These are phyloP conservation scores for Haplosporangium sp. DNA, from an alignment of 371 early-diverging fungal species.

Conservation along the genomic window DNA sequence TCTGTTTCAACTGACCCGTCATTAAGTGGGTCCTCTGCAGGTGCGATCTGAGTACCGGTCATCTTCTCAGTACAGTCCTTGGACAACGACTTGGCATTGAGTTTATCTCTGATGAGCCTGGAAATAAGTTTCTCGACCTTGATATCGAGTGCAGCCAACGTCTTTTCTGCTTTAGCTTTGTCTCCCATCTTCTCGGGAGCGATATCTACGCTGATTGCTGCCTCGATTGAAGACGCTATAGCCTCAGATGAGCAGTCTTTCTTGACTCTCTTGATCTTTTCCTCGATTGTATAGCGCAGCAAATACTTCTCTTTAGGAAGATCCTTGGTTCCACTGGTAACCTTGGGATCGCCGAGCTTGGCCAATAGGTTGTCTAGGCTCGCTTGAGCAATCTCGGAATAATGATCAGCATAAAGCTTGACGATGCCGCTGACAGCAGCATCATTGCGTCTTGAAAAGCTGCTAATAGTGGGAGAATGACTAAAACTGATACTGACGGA, in stretches of 20 bases:
- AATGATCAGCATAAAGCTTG: constrained; percentile 34
- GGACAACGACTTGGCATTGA: constrained; percentile 46
- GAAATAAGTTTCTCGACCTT: constrained; percentile 17
- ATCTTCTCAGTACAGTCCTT: constrained; percentile 55
- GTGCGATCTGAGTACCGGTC: constrained; percentile 40
- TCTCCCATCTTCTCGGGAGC: constrained; percentile 40
- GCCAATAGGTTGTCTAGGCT: constrained; percentile 27
- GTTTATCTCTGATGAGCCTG: constrained; percentile 21
- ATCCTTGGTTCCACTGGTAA: constrained; percentile 29
- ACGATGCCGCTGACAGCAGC: constrained; percentile 21
- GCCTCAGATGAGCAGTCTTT: constrained; percentile 22
- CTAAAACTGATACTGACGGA: not conserved
- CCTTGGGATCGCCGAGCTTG: constrained; percentile 38
- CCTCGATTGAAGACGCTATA: constrained; percentile 27
- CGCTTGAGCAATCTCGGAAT: constrained; percentile 19
- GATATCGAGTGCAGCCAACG: constrained; percentile 24
- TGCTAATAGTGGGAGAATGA: not conserved
- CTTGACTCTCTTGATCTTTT: constrained; percentile 44
- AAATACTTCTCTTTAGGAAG: constrained; percentile 26
- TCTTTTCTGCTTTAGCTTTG: constrained; percentile 38
- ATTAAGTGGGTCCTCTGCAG: constrained; percentile 12
- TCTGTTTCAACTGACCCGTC: not conserved
- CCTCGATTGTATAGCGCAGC: constrained; percentile 17
- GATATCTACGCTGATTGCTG: constrained; percentile 19
- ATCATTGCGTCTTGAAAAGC: constrained; percentile 19